These are phyloP conservation scores for Sistotremastrum niveocremeum DNA, from an alignment of 768 basidiomycete genomes.

Conservation along the genomic window DNA sequence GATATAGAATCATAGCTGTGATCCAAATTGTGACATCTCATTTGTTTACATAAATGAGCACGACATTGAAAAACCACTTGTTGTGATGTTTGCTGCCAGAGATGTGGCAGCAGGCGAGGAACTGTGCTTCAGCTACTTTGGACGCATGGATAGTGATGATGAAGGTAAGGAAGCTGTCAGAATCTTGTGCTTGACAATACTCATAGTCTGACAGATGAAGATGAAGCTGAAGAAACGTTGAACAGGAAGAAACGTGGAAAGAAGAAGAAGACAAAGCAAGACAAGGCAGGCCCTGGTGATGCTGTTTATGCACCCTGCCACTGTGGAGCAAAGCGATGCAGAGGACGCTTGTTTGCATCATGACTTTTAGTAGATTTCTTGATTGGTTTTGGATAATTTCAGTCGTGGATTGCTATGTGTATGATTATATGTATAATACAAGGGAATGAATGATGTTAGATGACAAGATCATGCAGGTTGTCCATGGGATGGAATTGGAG, in stretches of 20 bases:
- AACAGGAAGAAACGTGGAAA: slow-evolving; percentile 3
- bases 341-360: slow-evolving; percentile 20
- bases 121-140: slow-evolving; percentile 64
- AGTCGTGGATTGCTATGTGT: too few species aligned
- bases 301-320: slow-evolving; percentile 35
- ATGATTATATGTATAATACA: too few species aligned
- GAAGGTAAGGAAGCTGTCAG: slow-evolving; percentile 14
- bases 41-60: slow-evolving; percentile 70
- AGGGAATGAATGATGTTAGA: too few species aligned
- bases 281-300: slow-evolving; percentile 15
- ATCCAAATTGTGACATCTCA: slow-evolving; percentile 67
- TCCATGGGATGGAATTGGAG: too few species aligned
- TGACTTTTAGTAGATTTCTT: too few species aligned
- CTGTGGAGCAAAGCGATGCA: slow-evolving; percentile 41
- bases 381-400: too few species aligned
- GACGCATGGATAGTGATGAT: slow-evolving; percentile 30
- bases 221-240: slow-evolving; percentile 9
- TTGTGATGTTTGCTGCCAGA: slow-evolving; percentile 50
- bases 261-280: slow-evolving; percentile 5
- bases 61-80: slow-evolving; percentile 52
- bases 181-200: background rate
- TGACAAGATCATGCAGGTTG: too few species aligned
- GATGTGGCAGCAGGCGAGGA: slow-evolving; percentile 58
- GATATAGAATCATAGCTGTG: slow-evolving; percentile 77
- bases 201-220: background rate